Evolutionary conservation across 192 early-diverging fungal species (phyloP).

Genomic region (Coemansia umbellata): DNA sequence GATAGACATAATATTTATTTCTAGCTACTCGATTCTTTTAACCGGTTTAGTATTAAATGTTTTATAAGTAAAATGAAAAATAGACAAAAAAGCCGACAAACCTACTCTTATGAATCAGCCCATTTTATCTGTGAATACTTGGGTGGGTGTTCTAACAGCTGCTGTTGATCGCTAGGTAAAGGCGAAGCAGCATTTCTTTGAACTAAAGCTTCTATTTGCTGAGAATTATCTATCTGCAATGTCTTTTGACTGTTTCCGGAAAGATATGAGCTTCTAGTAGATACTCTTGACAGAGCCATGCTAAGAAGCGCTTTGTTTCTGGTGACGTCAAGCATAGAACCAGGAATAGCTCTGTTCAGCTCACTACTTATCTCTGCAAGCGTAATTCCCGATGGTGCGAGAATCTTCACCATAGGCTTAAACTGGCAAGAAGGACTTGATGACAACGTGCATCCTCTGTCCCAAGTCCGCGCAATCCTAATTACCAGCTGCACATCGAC

Average conservation of each 20-base stretch:
- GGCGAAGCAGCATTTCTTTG: too few species aligned
- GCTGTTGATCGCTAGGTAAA: not conserved
- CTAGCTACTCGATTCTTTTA: too few species aligned
- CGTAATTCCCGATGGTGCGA: constrained; percentile 35
- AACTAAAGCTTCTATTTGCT: too few species aligned
- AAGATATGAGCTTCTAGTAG: not conserved
- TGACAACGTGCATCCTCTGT: constrained; percentile 2
- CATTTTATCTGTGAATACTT: not conserved
- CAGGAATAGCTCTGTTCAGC: constrained; percentile 8
- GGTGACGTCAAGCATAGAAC: constrained; percentile 16
- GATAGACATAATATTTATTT: too few species aligned
- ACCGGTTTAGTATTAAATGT: too few species aligned
- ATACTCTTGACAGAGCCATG: constrained; percentile 16
- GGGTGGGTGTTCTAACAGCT: not conserved
- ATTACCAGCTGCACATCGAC: constrained; percentile 34
- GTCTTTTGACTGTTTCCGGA: not conserved
- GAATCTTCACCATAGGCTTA: constrained; percentile 33
- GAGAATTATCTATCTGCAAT: too few species aligned
- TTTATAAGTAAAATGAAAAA: not conserved
- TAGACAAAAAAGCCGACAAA: too few species aligned
- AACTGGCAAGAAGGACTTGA: constrained; percentile 12
- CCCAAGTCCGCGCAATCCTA: constrained; percentile 40
- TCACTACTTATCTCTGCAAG: constrained; percentile 17
- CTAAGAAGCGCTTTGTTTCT: constrained; percentile 11
- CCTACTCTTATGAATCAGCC: too few species aligned